Evolutionary conservation across 2,329 filamentous ascomycete species (phyloP).

Genomic region (Phyllosticta paracitricarpa): DNA sequence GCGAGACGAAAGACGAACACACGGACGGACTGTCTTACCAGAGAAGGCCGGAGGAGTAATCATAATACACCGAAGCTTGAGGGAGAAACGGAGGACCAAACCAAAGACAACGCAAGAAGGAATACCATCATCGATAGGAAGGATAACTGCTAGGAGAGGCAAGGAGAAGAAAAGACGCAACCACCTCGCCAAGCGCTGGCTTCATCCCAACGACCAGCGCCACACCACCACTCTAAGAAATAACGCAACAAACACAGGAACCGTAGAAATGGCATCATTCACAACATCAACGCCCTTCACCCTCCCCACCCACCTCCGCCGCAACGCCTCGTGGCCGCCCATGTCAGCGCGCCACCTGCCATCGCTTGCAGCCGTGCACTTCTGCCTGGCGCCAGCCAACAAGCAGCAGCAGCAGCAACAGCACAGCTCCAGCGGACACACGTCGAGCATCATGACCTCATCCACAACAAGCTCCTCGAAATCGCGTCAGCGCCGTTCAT

Average conservation of each 20-base stretch:
- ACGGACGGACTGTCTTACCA: background rate
- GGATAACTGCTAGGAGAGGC: background rate
- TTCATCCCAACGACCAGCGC: too few species aligned
- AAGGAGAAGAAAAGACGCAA: background rate
- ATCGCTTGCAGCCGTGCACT: slow-evolving; percentile 6
- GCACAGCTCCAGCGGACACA: background rate
- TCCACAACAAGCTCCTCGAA: background rate
- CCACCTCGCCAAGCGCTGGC: too few species aligned
- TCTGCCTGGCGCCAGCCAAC: slow-evolving; percentile 3
- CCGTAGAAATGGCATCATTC: background rate
- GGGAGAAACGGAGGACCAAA: background rate
- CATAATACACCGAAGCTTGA: background rate
- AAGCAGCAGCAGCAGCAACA: background rate
- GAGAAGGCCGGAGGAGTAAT: background rate
- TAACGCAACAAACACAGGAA: background rate
- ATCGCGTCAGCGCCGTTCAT: background rate
- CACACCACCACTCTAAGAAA: background rate
- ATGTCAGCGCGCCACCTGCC: slow-evolving; percentile 6
- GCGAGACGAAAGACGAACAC: background rate
- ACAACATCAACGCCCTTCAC: background rate
- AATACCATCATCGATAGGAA: background rate
- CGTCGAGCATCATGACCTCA: background rate
- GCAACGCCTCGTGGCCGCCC: slow-evolving; percentile 7
- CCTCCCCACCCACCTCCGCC: background rate
- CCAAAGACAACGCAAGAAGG: background rate